Base-by-base conservation (phyloP, 371 early-diverging fungal species). In the Blyttiomyces sp. region DNA sequence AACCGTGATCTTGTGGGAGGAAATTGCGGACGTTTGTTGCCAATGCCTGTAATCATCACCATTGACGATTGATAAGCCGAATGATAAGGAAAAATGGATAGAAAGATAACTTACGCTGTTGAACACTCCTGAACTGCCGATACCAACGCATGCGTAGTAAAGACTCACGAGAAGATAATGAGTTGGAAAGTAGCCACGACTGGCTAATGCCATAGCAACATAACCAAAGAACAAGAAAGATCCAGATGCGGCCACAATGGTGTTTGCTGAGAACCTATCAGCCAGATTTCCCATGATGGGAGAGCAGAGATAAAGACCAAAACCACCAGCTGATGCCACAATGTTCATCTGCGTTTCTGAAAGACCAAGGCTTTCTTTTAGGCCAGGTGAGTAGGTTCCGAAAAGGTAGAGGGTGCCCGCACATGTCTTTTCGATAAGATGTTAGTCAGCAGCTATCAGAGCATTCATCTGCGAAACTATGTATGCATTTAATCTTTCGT, bases 21-120 rank as follows among this genome's bases (percentile, higher is more conserved):
- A 86, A 86, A 63, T 82, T 84, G 39, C 77, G 76, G 24, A 85
- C 78, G 27, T 83, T 77, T 35, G 82, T 81, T 13, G 81, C 73
- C 65, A 6, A 82, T 35, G n/a, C n/a, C n/a, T 56, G 55, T 56
- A 31, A n/a, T 50, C 9, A 26, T 23, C 24, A n/a, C 34, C 49
- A 50, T 46, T 54, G 42, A 57, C 49, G 26, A 39, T 26, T 21
- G 58, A 24, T n/a, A 39, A 3, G 9, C 44, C 23, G 16, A n/a
- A n/a, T n/a, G n/a, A n/a, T n/a, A n/a, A n/a, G n/a, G n/a, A n/a
- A n/a, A n/a, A n/a, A n/a, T n/a, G n/a, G n/a, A n/a, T n/a, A n/a
- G n/a, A n/a, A n/a, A n/a, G n/a, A n/a, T n/a, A n/a, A n/a, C n/a
- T n/a, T n/a, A 45, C 54, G 49, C 49, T 63, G 78, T 81, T 87